Evolutionary conservation across 768 basidiomycete genomes (phyloP), one percentile per base, ranked within the genome.

Genomic region (Naganishia randhawae): DNA sequence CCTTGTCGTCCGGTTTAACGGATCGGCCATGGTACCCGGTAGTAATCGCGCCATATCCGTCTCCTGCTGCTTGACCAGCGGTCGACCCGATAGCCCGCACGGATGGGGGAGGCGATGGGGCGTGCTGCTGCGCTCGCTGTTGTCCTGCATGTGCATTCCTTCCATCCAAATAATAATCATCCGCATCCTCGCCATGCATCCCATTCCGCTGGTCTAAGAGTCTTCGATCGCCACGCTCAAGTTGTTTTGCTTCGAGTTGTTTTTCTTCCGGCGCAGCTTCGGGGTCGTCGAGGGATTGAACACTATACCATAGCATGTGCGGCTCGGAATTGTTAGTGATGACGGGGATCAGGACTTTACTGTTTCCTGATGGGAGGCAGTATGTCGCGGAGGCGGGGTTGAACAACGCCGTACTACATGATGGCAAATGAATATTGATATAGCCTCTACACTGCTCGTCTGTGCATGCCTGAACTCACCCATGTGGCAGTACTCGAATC

Each of bases 281-380:
- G n/a, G 25, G 29, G 33, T 82, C 81, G 11, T 82, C 86, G 29
- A 93, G 83, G 0, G 90, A 86, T 0, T 86, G 84, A 9, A 92
- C 78, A 3, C 87, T 87, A 76, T 94, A 96, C 66, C 83, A 85
- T 61, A 96, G 80, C 63, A 84, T 83, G 14, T 83, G 83, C 4
- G 91, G 85, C n/a, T 83, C 84, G 10, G 94, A 92, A 80, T 95
- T 94, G 82, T 97, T 96, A 78, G 96, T 84, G 51, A 94, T 83
- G 37, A 96, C 81, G 0, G 94, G 94, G 53, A 96, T 81, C 63
- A 91, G 84, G 33, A 89, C 85, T 19, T 25, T 42, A 3, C 57
- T 7, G 83, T 82, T 11, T 51, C 84, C 81, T 11, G 83, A 77
- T 1, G 88, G 82, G 22, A 94, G 83, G 73, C 92, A 95, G 77